phyloP scores from a whole-genome alignment of 345 rosid species.

The Ceriops decandra region DNA sequence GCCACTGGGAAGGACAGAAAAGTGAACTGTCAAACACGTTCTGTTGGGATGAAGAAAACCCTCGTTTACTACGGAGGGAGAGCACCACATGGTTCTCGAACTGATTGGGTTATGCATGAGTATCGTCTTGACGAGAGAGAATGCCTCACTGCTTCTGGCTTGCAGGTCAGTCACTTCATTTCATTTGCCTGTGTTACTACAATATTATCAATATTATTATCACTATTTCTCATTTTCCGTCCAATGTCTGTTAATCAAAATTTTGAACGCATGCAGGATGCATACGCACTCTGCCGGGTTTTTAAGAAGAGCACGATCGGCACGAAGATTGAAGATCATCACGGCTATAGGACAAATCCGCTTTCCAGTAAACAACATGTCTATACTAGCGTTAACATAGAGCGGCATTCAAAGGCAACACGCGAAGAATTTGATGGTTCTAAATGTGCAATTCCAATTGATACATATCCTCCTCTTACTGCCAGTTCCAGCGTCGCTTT shows the following conservation, averaged over 20 bases:
- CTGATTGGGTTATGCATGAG: conserved; percentile 97
- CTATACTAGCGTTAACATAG: conserved; percentile 29
- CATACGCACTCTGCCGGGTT: conserved; percentile 94
- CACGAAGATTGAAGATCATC: conserved; percentile 58
- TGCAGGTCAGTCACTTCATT: conserved; percentile 45
- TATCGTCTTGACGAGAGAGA: conserved; percentile 91
- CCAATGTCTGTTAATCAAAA: conserved; percentile 16
- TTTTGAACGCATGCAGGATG: conserved; percentile 45
- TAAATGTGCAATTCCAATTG: conserved; percentile 37
- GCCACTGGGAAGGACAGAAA: conserved; percentile 97
- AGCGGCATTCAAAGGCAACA: conserved; percentile 47
- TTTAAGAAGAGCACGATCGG: conserved; percentile 65
- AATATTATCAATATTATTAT: neutral
- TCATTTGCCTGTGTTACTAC: neutral
- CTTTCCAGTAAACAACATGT: conserved; percentile 18
- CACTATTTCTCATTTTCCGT: conserved; percentile 14
- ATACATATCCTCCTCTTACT: conserved; percentile 24
- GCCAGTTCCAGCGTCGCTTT: conserved; percentile 26
- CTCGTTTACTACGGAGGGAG: conserved; percentile 89
- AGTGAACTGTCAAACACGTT: conserved; percentile 64
- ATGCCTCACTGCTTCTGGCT: conserved; percentile 59
- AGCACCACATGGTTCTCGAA: conserved; percentile 91
- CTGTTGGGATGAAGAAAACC: conserved; percentile 93
- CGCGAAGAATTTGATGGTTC: conserved; percentile 47
- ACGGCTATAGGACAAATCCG: conserved; percentile 26